Percentiles rank a stretch among this genome's conserved stretches.
Conservation (phyloP, 1,284 basidiomycete genomes). For the Sphagnurus paluster region DNA sequence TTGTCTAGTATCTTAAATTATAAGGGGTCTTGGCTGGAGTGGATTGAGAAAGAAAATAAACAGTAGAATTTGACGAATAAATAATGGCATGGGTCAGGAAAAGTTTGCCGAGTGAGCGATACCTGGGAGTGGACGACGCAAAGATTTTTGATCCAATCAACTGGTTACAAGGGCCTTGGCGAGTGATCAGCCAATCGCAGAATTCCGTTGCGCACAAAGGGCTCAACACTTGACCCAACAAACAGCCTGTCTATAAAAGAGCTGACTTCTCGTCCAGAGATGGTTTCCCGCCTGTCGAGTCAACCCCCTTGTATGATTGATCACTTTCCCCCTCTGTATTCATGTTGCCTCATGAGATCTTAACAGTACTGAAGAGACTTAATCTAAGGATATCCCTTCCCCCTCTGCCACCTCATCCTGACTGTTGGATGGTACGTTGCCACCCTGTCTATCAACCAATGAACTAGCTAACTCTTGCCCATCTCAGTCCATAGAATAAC, state of each 20-base stretch:
- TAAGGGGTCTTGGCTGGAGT: conserved; percentile 91
- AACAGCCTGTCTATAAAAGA: conserved; percentile 17
- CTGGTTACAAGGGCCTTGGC: no score
- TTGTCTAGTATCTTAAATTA: conserved; percentile 77
- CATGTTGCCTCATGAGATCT: no score
- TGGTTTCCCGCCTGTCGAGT: no score
- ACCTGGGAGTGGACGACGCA: no score
- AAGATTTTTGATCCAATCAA: no score
- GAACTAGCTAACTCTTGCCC: no score
- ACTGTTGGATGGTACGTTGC: neutral
- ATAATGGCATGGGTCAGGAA: neutral
- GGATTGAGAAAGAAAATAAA: conserved; percentile 68
- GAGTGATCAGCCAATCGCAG: conserved; percentile 38
- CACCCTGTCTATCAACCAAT: neutral
- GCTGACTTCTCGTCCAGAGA: neutral
- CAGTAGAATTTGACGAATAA: conserved; percentile 17
- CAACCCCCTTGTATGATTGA: no score
- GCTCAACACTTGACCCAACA: conserved; percentile 31
- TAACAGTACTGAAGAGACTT: no score
- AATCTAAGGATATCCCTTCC: no score
- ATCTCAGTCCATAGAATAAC: no score
- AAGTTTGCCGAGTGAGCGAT: neutral
- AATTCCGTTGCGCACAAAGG: conserved; percentile 41
- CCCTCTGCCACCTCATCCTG: neutral
- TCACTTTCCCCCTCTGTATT: no score